Base-by-base conservation (phyloP, 805 yeast species). In the Nakazawaea sp. region DNA sequence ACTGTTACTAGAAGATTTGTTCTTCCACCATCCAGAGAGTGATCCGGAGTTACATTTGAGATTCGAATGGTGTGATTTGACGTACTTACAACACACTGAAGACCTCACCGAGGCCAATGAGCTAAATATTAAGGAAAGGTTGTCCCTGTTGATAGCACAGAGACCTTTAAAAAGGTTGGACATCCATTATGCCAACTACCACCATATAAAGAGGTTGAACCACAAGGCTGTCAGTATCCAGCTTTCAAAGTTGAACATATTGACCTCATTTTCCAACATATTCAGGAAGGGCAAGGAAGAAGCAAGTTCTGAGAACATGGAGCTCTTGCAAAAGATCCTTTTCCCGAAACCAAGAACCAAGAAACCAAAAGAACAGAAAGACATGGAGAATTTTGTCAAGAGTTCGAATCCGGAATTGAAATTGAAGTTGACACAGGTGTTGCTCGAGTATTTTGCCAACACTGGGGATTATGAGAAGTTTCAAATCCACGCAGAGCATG, bases 391-490 rank as follows among this genome's bases (percentile, higher is more conserved):
- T 10, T 86, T 90, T 50, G 62, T 92, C 12, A 58, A 64, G 3
- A 64, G 62, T 10, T 76, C 94, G 0, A 75, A 92, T 0, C 61
- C 81, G 17, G 80, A 75, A 17, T 68, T 87, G 52, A 74, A 73
- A 39, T 59, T 88, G 27, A 78, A 79, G 37, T 58, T 92, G 2
- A 89, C 97, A 95, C 75, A 73, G 23, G 67, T 81, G 18, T 60
- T 89, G 13, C 66, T 86, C 33, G 74, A 70, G 44, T 69, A 70
- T 38, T 84, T 81, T 47, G 51, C 57, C 11, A 51, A 50, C 3
- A 48, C 53, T 15, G 29, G 43, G 2, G 49, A 59, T 17, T 29
- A 56, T 2, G 54, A 55, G 0, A 63, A 68, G 18, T 64, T 69
- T 24, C 62, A 67, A 27, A 45, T 49, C 13, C 78, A 84, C 0